Percentiles rank a stretch among this genome's conserved stretches.
phyloP scores from a whole-genome alignment of 1,284 basidiomycete species.

The Pseudozyma tsukubaensis region DNA sequence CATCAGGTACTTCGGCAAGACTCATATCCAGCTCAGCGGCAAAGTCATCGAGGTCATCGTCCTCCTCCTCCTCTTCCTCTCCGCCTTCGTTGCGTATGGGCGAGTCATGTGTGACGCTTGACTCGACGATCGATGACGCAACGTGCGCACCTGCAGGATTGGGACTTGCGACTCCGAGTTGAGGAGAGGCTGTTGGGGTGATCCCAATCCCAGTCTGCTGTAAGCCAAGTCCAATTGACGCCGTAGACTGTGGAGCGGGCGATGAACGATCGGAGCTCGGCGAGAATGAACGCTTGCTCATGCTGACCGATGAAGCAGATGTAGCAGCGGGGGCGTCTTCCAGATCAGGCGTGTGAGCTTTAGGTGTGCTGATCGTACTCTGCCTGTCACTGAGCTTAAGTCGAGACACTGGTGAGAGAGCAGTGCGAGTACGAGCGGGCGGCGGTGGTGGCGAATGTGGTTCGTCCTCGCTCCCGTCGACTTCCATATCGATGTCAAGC shows the following conservation, averaged over 20 bases:
- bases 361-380: conserved; percentile 29
- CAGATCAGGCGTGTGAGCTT: conserved; percentile 35
- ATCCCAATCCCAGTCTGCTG: conserved; percentile 34
- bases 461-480: conserved; percentile 5
- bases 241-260: neutral
- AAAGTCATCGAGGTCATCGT: conserved; percentile 47
- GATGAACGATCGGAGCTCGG: conserved; percentile 7
- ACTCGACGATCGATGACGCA: neutral
- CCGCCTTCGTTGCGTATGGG: neutral
- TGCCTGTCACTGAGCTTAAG: conserved; percentile 18
- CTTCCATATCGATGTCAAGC: conserved; percentile 32
- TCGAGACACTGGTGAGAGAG: conserved; percentile 32
- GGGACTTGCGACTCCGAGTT: conserved; percentile 21
- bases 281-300: conserved; percentile 3
- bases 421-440: too few relatives aligned
- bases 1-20: conserved; percentile 32
- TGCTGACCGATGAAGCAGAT: neutral
- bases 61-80: conserved; percentile 27
- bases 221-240: conserved; percentile 43
- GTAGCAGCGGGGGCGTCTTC: neutral
- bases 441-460: neutral
- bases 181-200: conserved; percentile 38
- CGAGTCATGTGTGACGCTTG: neutral
- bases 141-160: neutral
- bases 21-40: conserved; percentile 50